These are phyloP conservation scores for Musa troglodytarum DNA, from an alignment of 176 grass and related monocot genomes.

Conservation along the genomic window DNA sequence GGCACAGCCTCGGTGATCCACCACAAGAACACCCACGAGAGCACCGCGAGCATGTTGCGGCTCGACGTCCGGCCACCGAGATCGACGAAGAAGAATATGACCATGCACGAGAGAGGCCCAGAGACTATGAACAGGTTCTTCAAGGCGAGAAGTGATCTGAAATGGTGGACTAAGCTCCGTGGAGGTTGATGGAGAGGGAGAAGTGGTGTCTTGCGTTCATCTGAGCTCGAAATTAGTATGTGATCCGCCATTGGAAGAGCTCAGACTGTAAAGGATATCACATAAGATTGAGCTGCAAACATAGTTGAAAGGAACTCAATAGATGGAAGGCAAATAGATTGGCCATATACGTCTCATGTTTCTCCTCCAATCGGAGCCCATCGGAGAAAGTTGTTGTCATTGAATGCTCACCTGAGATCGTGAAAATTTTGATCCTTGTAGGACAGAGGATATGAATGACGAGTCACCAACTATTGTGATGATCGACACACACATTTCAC, in stretches of 20 bases:
- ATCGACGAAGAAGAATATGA: conserved; percentile 37
- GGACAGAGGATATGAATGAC: conserved; percentile 18
- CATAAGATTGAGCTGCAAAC: too few species aligned
- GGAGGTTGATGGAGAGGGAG: conserved; percentile 22
- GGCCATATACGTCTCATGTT: background rate
- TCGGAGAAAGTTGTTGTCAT: too few species aligned
- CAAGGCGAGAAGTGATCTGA: conserved; percentile 30
- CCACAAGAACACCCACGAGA: conserved; percentile 73
- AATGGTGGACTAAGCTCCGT: background rate
- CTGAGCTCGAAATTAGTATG: background rate
- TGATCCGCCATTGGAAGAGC: conserved; percentile 26
- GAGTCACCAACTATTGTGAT: conserved; percentile 20
- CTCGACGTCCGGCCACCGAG: conserved; percentile 29
- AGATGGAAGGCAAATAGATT: background rate
- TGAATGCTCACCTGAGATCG: too few species aligned
- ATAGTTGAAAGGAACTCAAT: background rate
- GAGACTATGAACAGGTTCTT: conserved; percentile 36
- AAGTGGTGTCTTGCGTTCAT: conserved; percentile 23
- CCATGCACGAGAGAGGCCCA: conserved; percentile 42
- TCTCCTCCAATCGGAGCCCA: background rate
- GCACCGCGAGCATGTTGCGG: conserved; percentile 56
- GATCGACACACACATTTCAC: background rate
- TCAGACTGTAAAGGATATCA: background rate
- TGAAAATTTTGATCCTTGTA: too few species aligned
- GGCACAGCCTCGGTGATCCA: conserved; percentile 85